Base-by-base conservation (phyloP, 805 yeast genomes). In the Yarrowia yakushimensis region DNA sequence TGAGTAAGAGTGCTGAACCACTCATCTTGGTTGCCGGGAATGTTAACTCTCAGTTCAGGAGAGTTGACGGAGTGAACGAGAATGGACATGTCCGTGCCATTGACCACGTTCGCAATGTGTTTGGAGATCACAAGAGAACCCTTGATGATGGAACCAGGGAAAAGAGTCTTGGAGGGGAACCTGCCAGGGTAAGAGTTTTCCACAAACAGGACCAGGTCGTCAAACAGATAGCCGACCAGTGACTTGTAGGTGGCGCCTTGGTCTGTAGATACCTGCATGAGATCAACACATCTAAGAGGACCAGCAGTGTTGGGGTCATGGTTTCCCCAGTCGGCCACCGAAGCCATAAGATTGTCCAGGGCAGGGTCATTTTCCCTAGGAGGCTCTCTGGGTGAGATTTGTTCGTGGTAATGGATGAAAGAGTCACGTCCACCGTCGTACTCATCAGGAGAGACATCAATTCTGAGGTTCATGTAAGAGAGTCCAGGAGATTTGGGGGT, bases 61-160 rank as follows among this genome's bases (percentile, higher is more conserved):
- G 55, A 48, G 55, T 22, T 31, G 22, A n/a, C 13, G 15, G 55
- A 31, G 55, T 48, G 20, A 11, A 48, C 39, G 28, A 48, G 31
- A 11, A 48, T 31, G 39, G 39, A 48, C 15, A 48, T 22, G 28
- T 48, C 55, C 6, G 7, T 23, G 6, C 59, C 43, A 17, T 52
- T 52, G 18, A 23, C 11, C 12, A 52, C 43, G 8, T 33, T 34
- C 18, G 18, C 25, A 36, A 52, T 22, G 28, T 52, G 59, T 27
- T 36, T 52, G 17, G 59, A 52, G 13, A 52, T 25, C 17, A 36
- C 23, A 22, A 52, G 59, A 36, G 43, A 52, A 5, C 59, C 59
- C 59, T 52, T 52, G 37, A 52, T 52, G 25, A n/a, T 8, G 8
- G 59, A 52, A 0, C 59, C 59, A 4, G 59, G 59, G 37, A 52